Evolutionary conservation across 441 rosid species (phyloP).

Genomic region (Bocquillonia castaneifolia): DNA sequence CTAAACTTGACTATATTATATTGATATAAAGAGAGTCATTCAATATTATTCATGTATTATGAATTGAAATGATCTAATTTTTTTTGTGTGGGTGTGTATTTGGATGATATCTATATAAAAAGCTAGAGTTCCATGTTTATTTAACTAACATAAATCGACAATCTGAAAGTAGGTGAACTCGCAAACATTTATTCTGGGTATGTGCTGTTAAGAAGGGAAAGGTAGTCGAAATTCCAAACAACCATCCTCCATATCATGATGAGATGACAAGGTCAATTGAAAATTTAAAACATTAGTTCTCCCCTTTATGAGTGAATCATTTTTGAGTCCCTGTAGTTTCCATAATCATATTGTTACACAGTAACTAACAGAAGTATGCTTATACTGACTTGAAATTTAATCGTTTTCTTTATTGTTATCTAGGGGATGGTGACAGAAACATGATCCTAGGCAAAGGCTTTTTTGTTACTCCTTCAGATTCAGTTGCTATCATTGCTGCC

Average conservation of each 20-base stretch:
- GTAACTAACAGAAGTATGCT: background rate
- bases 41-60: background rate
- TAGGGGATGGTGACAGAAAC: constrained; percentile 97
- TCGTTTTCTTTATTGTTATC: constrained; percentile 16
- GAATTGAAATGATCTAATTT: background rate
- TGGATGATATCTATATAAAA: background rate
- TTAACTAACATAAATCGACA: background rate
- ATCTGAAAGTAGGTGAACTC: background rate
- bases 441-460: constrained; percentile 82
- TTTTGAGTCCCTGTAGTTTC: background rate
- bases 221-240: background rate
- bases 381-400: background rate
- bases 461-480: constrained; percentile 92
- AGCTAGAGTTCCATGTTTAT: background rate
- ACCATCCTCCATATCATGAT: background rate
- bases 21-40: background rate
- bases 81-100: background rate
- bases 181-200: background rate
- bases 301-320: too few species aligned
- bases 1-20: background rate
- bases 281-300: background rate
- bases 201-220: background rate
- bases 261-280: background rate
- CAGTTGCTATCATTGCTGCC: constrained; percentile 93
- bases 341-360: background rate